These are phyloP conservation scores for Echeveria elegans DNA, from an alignment of 164 flowering plant genomes.

Conservation along the genomic window DNA sequence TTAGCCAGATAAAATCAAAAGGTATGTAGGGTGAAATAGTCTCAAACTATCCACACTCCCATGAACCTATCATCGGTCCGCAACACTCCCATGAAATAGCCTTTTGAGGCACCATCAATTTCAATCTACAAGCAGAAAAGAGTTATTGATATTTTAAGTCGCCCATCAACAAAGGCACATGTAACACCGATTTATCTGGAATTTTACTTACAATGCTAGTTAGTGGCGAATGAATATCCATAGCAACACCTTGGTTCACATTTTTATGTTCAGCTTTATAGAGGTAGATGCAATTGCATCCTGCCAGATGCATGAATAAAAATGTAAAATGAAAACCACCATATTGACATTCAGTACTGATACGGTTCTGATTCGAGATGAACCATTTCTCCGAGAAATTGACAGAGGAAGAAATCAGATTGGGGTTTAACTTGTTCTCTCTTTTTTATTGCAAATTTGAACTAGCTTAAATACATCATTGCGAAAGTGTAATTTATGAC, in stretches of 20 bases:
- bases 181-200: too few relatives aligned
- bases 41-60: conserved; percentile 52
- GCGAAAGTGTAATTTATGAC: too few relatives aligned
- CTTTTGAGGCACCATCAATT: conserved; percentile 97
- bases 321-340: background rate
- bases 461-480: too few relatives aligned
- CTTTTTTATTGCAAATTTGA: background rate
- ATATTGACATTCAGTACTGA: background rate
- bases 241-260: too few relatives aligned
- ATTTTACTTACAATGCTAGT: background rate
- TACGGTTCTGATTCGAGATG: too few relatives aligned
- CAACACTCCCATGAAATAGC: too few relatives aligned
- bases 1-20: conserved; percentile 6
- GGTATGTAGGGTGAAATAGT: background rate
- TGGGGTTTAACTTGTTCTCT: too few relatives aligned
- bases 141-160: background rate
- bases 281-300: background rate
- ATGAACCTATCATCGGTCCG: conserved; percentile 57
- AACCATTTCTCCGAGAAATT: too few relatives aligned
- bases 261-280: background rate
- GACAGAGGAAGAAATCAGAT: too few relatives aligned
- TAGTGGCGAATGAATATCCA: too few relatives aligned
- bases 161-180: too few relatives aligned
- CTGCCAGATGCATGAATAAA: background rate
- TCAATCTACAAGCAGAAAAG: conserved; percentile 52